Evolutionary conservation across 2,329 filamentous ascomycete species (phyloP).

Genomic region (Colletotrichum kahawae): DNA sequence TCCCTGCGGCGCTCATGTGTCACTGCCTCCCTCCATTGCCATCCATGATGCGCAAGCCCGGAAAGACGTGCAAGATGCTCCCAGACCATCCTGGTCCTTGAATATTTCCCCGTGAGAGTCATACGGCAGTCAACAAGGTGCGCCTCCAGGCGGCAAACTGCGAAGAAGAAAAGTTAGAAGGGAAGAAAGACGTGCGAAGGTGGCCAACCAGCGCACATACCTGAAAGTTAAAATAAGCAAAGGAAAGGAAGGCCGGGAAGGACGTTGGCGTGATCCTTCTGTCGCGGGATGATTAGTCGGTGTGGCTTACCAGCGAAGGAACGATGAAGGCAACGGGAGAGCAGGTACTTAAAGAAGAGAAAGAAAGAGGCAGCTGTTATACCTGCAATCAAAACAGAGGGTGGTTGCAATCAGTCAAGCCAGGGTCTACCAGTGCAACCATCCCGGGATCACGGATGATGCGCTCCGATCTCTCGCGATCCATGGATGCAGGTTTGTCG

Average conservation of each 20-base stretch:
- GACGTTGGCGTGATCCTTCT: not conserved
- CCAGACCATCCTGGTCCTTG: no score
- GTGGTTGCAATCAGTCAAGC: not conserved
- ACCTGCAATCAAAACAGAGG: not conserved
- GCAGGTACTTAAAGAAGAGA: not conserved
- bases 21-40: no score
- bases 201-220: not conserved
- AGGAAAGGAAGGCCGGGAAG: fast-evolving
- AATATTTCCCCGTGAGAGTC: no score
- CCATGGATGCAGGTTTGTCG: not conserved
- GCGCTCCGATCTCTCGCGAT: not conserved
- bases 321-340: not conserved
- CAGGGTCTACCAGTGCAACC: not conserved
- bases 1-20: fast-evolving
- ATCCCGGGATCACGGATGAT: not conserved
- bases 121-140: no score
- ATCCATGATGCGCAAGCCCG: fast-evolving
- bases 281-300: not conserved
- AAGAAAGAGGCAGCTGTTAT: not conserved
- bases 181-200: not conserved
- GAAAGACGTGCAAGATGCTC: fast-evolving
- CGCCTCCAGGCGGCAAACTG: no score
- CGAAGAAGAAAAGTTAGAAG: no score
- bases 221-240: fast-evolving
- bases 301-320: fast-evolving